Evolutionary conservation across 108 stramenopile genomes (phyloP), one percentile per base, ranked within the genome.

Genomic region (Ochromonas danica): DNA sequence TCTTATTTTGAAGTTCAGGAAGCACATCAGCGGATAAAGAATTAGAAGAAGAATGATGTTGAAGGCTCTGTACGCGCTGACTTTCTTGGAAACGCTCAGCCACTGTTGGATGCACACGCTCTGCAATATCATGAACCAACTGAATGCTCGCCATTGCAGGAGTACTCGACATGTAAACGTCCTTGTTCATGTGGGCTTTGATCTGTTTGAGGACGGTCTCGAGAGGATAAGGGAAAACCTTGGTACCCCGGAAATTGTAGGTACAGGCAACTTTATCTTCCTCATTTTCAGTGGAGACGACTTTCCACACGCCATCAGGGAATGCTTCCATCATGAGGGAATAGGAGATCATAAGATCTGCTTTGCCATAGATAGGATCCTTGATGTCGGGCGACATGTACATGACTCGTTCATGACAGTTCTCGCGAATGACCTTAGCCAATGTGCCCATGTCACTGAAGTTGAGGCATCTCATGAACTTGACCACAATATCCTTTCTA

Each of bases 41-140:
- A 57, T 57, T 57, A 57, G 51, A 57, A 57, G 51, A 57, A 57
- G 51, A 57, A 57, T 57, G 51, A 57, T 57, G 51, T 57, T 57
- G 51, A 57, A 57, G 51, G 51, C 51, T 57, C 51, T 57, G 51
- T 57, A 57, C 51, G 51, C 51, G 51, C 51, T 57, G 51, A 57
- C 51, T 57, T 57, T 57, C 51, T 57, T 57, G 51, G 51, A 57
- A 57, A 57, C 51, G 51, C 51, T 57, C 51, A 57, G 51, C 51
- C 51, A 57, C 51, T 57, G 51, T 57, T 57, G 51, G 51, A 57
- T 57, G 51, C 51, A 57, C 51, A 57, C 51, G 51, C 51, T 57
- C 51, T 57, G 51, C 51, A 57, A 57, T 57, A 57, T 57, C 51
- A 57, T 57, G 51, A 57, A 57, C 51, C 51, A 57, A 57, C 51